These are phyloP conservation scores for Dictyostelium firmibasis DNA, from an alignment of 78 protist genomes.

Conservation along the genomic window DNA sequence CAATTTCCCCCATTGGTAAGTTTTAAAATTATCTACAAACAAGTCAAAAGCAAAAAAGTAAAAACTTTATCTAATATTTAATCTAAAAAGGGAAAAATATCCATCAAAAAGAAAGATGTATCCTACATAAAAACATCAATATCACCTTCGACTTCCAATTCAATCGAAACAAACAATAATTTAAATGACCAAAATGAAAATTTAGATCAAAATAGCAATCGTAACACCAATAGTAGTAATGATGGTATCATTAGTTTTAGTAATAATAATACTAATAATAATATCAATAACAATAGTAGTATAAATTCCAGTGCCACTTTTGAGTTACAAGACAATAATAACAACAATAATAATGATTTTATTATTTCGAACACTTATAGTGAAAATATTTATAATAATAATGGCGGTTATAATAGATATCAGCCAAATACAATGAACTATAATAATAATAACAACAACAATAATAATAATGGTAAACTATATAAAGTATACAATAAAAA, in stretches of 20 bases:
- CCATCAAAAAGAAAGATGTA: constrained; percentile 2
- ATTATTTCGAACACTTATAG: not conserved
- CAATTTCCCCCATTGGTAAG: constrained; percentile 21
- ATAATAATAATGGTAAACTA: not conserved
- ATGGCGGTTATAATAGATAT: not conserved
- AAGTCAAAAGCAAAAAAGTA: not conserved
- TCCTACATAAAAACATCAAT: not conserved
- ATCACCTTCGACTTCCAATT: not conserved
- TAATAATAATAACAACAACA: no score
- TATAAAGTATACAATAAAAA: not conserved
- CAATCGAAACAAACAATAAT: not conserved
- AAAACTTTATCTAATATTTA: not conserved
- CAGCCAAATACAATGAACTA: not conserved
- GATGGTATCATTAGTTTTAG: no score
- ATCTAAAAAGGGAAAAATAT: not conserved
- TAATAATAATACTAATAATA: not conserved
- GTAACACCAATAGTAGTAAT: not conserved
- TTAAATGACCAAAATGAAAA: not conserved
- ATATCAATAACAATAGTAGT: not conserved
- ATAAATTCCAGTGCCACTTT: not conserved
- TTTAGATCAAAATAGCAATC: not conserved
- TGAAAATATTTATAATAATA: not conserved
- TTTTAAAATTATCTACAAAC: not conserved
- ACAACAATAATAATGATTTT: not conserved
- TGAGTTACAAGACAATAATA: not conserved